Conservation (phyloP, 176 grass and related monocot species). For the Raddia guianensis region DNA sequence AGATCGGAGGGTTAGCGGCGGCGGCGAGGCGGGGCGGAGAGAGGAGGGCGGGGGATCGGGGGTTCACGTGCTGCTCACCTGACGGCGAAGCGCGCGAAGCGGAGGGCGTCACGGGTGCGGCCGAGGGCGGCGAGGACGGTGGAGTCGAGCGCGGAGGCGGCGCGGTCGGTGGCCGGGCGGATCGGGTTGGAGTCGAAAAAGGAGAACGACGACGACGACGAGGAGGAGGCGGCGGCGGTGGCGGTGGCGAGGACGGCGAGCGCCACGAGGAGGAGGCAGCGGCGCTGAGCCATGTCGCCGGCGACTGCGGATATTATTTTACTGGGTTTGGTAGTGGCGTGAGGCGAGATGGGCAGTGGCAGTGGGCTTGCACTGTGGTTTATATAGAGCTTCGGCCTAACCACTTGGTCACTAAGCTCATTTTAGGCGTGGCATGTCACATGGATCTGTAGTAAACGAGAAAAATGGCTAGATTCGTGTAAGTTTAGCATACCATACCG, state of each 20-base stretch:
- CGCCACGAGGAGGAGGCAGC: conserved; percentile 35
- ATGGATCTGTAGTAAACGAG: background rate
- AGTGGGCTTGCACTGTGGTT: background rate
- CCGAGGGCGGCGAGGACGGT: conserved; percentile 68
- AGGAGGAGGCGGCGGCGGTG: conserved; percentile 30
- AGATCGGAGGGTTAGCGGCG: background rate
- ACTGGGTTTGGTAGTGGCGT: background rate
- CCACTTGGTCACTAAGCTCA: background rate
- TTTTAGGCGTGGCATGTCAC: no score
- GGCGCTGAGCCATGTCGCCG: conserved; percentile 56
- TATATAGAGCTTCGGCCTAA: background rate
- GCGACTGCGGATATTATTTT: background rate
- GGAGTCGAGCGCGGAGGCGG: conserved; percentile 68
- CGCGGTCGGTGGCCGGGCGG: conserved; percentile 70
- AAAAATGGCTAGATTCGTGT: no score
- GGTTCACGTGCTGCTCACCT: conserved; percentile 40
- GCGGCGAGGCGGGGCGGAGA: background rate
- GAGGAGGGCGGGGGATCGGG: background rate
- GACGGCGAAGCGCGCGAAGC: conserved; percentile 69
- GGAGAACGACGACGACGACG: conserved; percentile 6
- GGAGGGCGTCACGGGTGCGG: conserved; percentile 68
- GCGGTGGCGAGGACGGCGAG: conserved; percentile 41
- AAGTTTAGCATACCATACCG: no score
- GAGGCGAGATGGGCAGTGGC: background rate
- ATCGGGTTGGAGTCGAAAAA: conserved; percentile 73